Evolutionary conservation across 2,329 filamentous ascomycete genomes (phyloP).

Genomic region (Myriosclerotinia duriaeana): DNA sequence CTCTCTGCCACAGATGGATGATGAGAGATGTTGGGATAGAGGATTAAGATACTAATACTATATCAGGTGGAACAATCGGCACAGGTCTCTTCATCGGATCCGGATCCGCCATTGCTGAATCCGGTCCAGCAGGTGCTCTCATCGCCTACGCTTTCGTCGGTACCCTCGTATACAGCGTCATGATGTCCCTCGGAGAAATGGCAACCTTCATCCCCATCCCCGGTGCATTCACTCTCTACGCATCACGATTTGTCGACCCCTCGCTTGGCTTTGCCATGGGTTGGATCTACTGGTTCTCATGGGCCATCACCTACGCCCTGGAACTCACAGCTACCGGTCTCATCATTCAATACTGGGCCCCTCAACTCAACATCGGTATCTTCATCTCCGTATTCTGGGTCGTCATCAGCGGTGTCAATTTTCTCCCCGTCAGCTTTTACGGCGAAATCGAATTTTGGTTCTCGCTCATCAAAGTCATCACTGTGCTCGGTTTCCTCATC

Average conservation of each 20-base stretch:
- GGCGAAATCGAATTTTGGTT: slow-evolving; percentile 81
- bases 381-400: slow-evolving; percentile 74
- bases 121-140: slow-evolving; percentile 65
- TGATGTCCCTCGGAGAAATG: slow-evolving; percentile 70
- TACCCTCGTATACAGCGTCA: slow-evolving; percentile 71
- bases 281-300: slow-evolving; percentile 82
- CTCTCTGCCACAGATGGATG: not conserved
- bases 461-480: slow-evolving; percentile 73
- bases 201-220: slow-evolving; percentile 74
- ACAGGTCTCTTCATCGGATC: slow-evolving; percentile 72
- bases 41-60: slow-evolving; percentile 1
- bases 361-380: slow-evolving; percentile 62
- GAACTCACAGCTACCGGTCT: slow-evolving; percentile 71
- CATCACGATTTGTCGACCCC: slow-evolving; percentile 70
- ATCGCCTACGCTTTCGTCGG: slow-evolving; percentile 71
- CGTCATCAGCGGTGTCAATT: slow-evolving; percentile 66
- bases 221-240: slow-evolving; percentile 75
- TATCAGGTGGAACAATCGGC: slow-evolving; percentile 61
- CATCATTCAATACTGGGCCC: slow-evolving; percentile 74
- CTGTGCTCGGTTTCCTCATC: slow-evolving; percentile 72
- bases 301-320: slow-evolving; percentile 70
- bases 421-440: slow-evolving; percentile 69
- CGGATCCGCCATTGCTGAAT: slow-evolving; percentile 59
- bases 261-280: slow-evolving; percentile 75
- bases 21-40: slow-evolving; percentile 15